Base-by-base conservation (phyloP, 305 asterid species). In the Ajuga reptans region DNA sequence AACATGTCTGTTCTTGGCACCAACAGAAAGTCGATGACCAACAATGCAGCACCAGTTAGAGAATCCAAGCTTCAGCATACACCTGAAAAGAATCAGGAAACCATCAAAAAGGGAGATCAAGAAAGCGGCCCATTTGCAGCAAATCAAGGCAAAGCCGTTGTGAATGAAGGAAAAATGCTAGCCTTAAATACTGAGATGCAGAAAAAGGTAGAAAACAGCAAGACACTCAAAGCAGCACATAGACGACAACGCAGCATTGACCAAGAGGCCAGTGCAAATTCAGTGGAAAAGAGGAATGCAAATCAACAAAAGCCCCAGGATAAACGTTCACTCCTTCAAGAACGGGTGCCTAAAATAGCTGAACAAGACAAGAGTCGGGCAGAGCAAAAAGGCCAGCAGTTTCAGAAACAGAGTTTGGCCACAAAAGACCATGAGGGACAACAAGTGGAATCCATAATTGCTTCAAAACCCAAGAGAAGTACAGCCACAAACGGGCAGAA, bases 401-500 rank as follows among this genome's bases (percentile, higher is more conserved):
- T 58, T 72, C 77, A 66, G 69, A 83, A 78, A 75, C 85, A 78
- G 66, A 84, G 72, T 65, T 10, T 66, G 77, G 75, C 50, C 49
- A 64, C 78, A 42, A 79, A 78, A 43, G 74, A 72, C 75, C 73
- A 53, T 2, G 83, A 83, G 77, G 78, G 66, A 15, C 76, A 69
- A 24, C 81, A 67, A 66, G 75, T 61, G 70, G 87, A 85, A 74
- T 33, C 77, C 73, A 61, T 37, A 27, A 50, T 72, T 50, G 71
- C 80, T 71, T 66, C 89, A 54, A 83, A 80, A 72, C 9, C 77
- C 55, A 87, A 70, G 74, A 81, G 46, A 45, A 67, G 64, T 24
- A 31, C 66, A 53, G 27, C 78, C 58, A 72, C 66, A 59, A 78
- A 76, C 78, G 42, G 52, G 68, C 80, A 73, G 47, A 84, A 75